Percentiles rank a stretch among this genome's conserved stretches.
These are phyloP conservation scores for Nevesoporus exiguus DNA, from an alignment of 768 basidiomycete species.

Conservation along the genomic window DNA sequence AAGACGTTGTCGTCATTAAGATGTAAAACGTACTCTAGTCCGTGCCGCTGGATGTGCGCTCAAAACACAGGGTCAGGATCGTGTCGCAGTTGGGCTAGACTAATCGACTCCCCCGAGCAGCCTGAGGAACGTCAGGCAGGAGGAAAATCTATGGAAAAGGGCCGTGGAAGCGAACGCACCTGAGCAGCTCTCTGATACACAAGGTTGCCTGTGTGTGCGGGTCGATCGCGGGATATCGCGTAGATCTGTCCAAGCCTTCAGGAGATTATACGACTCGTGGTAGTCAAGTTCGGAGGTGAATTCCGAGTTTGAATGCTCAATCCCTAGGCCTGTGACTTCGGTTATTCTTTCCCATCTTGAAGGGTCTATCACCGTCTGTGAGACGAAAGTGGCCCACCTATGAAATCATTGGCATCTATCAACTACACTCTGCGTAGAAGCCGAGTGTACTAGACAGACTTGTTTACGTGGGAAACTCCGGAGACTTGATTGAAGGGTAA, in stretches of 20 bases:
- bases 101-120: slow-evolving; percentile 24
- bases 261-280: slow-evolving; percentile 23
- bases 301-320: slow-evolving; percentile 13
- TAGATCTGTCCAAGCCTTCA: slow-evolving; percentile 29
- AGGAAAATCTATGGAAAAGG: slow-evolving; percentile 30
- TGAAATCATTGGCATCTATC: slow-evolving; percentile 1
- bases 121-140: slow-evolving; percentile 32
- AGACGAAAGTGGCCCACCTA: slow-evolving; percentile 22
- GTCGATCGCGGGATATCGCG: slow-evolving; percentile 21
- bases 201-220: slow-evolving; percentile 34
- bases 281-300: slow-evolving; percentile 22
- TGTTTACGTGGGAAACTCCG: slow-evolving; percentile 34
- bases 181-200: slow-evolving; percentile 35
- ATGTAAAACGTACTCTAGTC: slow-evolving; percentile 32
- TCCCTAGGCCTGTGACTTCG: slow-evolving; percentile 5
- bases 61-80: slow-evolving; percentile 29
- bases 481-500: slow-evolving; percentile 45
- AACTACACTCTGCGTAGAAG: neutral
- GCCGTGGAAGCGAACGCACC: slow-evolving; percentile 29
- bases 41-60: slow-evolving; percentile 29
- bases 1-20: slow-evolving; percentile 2
- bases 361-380: slow-evolving; percentile 36
- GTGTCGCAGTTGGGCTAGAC: slow-evolving; percentile 28
- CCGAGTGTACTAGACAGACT: slow-evolving; percentile 19
- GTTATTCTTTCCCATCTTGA: slow-evolving; percentile 26